Conservation (phyloP, 2,329 filamentous ascomycete genomes). For the Leptographium galeiforme region DNA sequence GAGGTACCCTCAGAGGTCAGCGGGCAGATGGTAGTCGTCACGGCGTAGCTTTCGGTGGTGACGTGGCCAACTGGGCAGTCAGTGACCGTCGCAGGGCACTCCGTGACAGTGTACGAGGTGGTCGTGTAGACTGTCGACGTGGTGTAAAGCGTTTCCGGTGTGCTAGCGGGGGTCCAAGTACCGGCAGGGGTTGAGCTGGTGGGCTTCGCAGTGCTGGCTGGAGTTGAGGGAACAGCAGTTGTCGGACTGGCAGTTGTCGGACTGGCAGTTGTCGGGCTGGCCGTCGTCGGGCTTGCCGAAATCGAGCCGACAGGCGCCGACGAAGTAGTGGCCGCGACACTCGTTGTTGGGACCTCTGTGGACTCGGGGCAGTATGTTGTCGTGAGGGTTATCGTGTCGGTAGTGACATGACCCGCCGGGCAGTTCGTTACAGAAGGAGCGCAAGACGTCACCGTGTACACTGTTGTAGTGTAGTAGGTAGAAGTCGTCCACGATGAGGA, state of each 20-base stretch:
- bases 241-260: not conserved
- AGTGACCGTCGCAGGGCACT: conserved; percentile 13
- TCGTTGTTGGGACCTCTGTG: not conserved
- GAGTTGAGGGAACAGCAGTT: not conserved
- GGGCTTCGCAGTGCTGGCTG: not conserved
- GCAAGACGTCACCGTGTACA: conserved; percentile 6
- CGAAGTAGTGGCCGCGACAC: no score
- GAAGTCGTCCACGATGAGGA: not conserved
- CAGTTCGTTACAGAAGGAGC: conserved; percentile 3
- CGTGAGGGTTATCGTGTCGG: not conserved
- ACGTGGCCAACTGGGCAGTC: conserved; percentile 13
- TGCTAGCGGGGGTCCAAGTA: not conserved
- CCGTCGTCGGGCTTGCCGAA: not conserved
- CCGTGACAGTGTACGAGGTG: conserved; percentile 14
- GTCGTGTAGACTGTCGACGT: conserved; percentile 14
- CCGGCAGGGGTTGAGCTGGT: no score
- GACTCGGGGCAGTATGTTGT: not conserved
- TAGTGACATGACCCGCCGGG: not conserved
- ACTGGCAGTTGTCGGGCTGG: not conserved
- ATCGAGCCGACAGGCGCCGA: not conserved
- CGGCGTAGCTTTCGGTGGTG: conserved; percentile 16
- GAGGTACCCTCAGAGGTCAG: conserved; percentile 10
- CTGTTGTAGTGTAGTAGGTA: conserved; percentile 1
- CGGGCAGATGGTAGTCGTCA: conserved; percentile 28
- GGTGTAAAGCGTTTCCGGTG: conserved; percentile 1